Evolutionary conservation across 768 basidiomycete species (phyloP), one percentile per base, ranked within the genome.

Genomic region (Boletus barrowsii): DNA sequence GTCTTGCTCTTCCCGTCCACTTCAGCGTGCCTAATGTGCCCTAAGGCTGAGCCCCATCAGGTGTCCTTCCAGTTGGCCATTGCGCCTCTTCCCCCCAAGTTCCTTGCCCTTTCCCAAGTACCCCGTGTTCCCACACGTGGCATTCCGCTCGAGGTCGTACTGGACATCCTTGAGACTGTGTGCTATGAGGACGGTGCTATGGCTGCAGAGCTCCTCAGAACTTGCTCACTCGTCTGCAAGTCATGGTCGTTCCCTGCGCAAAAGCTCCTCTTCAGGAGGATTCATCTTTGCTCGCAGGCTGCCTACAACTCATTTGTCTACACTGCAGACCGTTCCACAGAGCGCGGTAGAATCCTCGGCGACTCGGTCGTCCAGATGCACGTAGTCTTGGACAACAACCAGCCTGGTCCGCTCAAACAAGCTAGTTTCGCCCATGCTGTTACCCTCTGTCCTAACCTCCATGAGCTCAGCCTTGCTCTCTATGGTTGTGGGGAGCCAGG

Each of bases 201-300:
- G 5, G 71, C 79, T 59, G 64, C 69, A 39, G 59, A 67, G 13
- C 72, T 87, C 18, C 75, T 89, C 45, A 68, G 65, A 47, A 67
- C 76, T 44, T 86, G 81, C 62, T 72, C 86, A 3, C 78, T 89
- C 45, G 84, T 90, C 22, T 88, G 80, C 76, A 77, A 73, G 66
- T 74, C 79, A 24, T 90, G 88, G 87, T 81, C 85, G 1, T 60
- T 70, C n/a, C 72, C 78, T 29, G 78, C 84, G 0, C 88, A 90
- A 68, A 81, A 77, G 53, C 76, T 87, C 17, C 73, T 89, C 44
- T 90, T 88, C 69, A 74, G 75, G 51, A 71, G 74, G 43, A 80
- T 87, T 51, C 72, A 72, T 30, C 77, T 90, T 42, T 72, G 75
- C 47, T 81, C 80, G 36, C 78, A 81, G 60, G 65, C 71, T 15